Evolutionary conservation across 495 filamentous ascomycete species (phyloP).

Genomic region (Penicillium alfredii): DNA sequence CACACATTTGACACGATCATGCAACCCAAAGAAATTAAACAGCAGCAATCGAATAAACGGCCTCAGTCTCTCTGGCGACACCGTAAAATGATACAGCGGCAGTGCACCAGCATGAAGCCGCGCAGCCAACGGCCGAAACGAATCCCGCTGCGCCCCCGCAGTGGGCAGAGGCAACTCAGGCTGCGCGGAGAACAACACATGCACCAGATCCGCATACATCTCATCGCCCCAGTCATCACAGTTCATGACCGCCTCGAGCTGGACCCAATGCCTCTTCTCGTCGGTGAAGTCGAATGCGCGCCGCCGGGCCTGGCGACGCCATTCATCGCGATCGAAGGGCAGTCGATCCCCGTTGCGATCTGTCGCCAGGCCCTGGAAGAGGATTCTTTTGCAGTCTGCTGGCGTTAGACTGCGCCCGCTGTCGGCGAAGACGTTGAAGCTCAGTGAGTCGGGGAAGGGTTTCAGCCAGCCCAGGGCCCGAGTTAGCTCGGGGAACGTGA

Average conservation of each 20-base stretch:
- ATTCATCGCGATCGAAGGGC: neutral
- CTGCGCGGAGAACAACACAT: conserved; percentile 1
- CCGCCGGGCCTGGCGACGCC: neutral
- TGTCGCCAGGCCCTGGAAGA: conserved; percentile 1
- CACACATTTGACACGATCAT: neutral
- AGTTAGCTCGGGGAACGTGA: neutral
- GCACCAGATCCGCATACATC: neutral
- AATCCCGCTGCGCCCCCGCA: neutral
- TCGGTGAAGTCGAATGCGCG: neutral
- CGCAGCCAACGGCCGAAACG: neutral
- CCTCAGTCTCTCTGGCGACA: neutral
- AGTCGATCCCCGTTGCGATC: neutral
- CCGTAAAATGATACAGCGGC: neutral
- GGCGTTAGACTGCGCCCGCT: neutral
- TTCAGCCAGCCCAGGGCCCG: neutral
- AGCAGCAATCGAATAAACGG: neutral
- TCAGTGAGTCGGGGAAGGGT: too few species aligned
- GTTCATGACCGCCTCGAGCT: neutral
- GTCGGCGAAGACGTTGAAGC: too few species aligned
- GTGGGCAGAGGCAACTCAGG: too few species aligned
- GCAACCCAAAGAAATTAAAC: neutral
- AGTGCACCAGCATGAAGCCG: neutral
- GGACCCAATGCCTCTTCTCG: too few species aligned
- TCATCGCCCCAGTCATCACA: conserved; percentile 1
- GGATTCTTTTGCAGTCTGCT: neutral